Evolutionary conservation across 2,329 filamentous ascomycete species (phyloP).

Genomic region (Nothophaeocryptopus gaeumannii): DNA sequence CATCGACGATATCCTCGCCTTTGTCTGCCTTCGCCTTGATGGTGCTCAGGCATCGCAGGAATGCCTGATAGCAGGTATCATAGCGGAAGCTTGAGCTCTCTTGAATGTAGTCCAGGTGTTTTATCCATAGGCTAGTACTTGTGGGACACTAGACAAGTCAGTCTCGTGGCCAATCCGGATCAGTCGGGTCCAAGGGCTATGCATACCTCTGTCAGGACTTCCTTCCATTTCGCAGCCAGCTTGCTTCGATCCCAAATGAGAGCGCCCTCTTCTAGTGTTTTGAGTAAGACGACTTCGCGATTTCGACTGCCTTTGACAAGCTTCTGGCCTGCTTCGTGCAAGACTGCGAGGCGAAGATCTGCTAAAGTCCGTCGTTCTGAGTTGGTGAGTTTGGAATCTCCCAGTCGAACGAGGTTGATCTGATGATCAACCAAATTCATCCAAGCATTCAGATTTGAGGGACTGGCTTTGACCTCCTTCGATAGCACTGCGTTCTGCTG

Average conservation of each 20-base stretch:
- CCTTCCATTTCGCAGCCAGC: constrained; percentile 63
- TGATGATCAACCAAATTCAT: constrained; percentile 76
- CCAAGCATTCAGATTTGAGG: constrained; percentile 70
- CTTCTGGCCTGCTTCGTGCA: constrained; percentile 70
- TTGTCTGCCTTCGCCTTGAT: background rate
- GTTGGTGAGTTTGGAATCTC: constrained; percentile 48
- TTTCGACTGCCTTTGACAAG: constrained; percentile 45
- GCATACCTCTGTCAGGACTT: constrained; percentile 49
- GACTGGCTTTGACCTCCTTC: constrained; percentile 61
- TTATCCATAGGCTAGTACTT: constrained; percentile 67
- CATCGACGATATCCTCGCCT: constrained; percentile 32
- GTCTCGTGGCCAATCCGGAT: too few relatives aligned
- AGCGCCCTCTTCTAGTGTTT: constrained; percentile 70
- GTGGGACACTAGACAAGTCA: constrained; percentile 42
- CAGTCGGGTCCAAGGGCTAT: too few relatives aligned
- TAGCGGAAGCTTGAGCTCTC: constrained; percentile 67
- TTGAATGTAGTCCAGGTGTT: constrained; percentile 69
- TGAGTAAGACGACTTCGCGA: constrained; percentile 61
- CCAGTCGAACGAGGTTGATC: constrained; percentile 59
- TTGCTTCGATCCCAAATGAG: constrained; percentile 68
- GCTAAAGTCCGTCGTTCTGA: constrained; percentile 68
- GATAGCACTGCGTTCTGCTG: constrained; percentile 61
- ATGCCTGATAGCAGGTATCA: constrained; percentile 61
- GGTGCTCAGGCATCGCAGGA: constrained; percentile 54
- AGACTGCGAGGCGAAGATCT: constrained; percentile 76